Evolutionary conservation across 495 filamentous ascomycete genomes (phyloP).

Genomic region (Jackrogersella minutella): DNA sequence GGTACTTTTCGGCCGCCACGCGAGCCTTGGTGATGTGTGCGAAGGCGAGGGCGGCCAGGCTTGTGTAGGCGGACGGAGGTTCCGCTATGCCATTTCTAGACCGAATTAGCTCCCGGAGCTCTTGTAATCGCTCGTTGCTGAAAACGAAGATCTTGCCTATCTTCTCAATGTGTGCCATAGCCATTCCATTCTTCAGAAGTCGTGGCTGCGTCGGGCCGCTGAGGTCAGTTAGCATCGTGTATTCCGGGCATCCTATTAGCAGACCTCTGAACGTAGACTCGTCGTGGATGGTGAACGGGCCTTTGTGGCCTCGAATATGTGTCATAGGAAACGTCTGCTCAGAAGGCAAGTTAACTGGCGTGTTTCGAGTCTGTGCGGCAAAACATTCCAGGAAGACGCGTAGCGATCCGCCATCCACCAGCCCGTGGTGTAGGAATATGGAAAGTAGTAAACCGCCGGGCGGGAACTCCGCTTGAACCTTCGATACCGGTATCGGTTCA

Average conservation of each 20-base stretch:
- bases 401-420: constrained; percentile 54
- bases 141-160: constrained; percentile 50
- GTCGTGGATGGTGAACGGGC: constrained; percentile 28
- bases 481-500: constrained; percentile 43
- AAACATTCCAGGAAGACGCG: constrained; percentile 61
- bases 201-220: constrained; percentile 44
- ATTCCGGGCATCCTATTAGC: constrained; percentile 44
- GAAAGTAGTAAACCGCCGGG: constrained; percentile 46
- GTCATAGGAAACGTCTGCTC: constrained; percentile 39
- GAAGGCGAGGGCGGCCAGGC: constrained; percentile 44
- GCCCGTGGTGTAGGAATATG: constrained; percentile 48
- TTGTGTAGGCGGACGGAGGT: constrained; percentile 44
- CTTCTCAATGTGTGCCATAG: constrained; percentile 40
- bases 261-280: constrained; percentile 29
- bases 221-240: constrained; percentile 39
- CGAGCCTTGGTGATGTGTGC: constrained; percentile 43
- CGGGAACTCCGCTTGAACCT: constrained; percentile 44
- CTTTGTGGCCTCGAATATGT: constrained; percentile 26
- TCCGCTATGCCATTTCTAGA: constrained; percentile 25
- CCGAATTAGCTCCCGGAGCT: constrained; percentile 39
- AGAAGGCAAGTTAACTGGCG: constrained; percentile 27
- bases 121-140: constrained; percentile 32
- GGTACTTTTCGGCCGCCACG: constrained; percentile 30
- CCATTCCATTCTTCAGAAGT: constrained; percentile 26
- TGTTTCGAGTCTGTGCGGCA: constrained; percentile 40